Evolutionary conservation across 1,139 yeast species (phyloP).

Genomic region (Sugiyamaella grinbergsii): DNA sequence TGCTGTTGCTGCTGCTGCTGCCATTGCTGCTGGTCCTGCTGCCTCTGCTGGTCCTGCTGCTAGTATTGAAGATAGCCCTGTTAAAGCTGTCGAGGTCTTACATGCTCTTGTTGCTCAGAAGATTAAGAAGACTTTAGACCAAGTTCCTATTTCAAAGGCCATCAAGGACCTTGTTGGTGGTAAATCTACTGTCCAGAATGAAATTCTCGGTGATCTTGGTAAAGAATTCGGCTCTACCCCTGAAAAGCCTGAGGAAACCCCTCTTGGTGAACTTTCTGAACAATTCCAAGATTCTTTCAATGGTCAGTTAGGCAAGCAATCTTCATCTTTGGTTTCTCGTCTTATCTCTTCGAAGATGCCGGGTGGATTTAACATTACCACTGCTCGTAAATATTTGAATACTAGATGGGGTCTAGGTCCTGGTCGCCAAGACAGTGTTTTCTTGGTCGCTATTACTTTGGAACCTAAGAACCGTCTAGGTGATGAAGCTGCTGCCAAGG

Average conservation of each 20-base stretch:
- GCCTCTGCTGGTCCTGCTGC: constrained; percentile 75
- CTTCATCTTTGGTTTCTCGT: constrained; percentile 84
- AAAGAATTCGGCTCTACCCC: constrained; percentile 98
- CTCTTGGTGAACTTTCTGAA: constrained; percentile 92
- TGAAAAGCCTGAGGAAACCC: constrained; percentile 98
- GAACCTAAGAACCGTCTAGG: constrained; percentile 92
- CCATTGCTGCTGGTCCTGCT: constrained; percentile 61
- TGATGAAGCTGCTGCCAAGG: constrained; percentile 85
- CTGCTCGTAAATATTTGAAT: constrained; percentile 88
- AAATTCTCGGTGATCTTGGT: constrained; percentile 96
- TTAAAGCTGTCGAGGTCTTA: constrained; percentile 75
- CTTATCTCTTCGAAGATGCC: constrained; percentile 97
- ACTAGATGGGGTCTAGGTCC: constrained; percentile 87
- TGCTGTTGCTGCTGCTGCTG: constrained; percentile 56
- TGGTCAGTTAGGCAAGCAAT: constrained; percentile 92
- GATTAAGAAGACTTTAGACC: constrained; percentile 85
- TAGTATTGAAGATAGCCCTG: constrained; percentile 85
- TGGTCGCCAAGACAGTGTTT: constrained; percentile 92
- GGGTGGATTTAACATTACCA: constrained; percentile 93
- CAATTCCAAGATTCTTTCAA: constrained; percentile 86
- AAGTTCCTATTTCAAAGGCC: constrained; percentile 85
- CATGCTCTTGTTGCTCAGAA: constrained; percentile 95
- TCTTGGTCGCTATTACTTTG: constrained; percentile 77
- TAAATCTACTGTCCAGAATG: constrained; percentile 97
- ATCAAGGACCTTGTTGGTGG: constrained; percentile 97